These are phyloP conservation scores for Albatrellus ellisii DNA, from an alignment of 768 basidiomycete genomes.

Conservation along the genomic window DNA sequence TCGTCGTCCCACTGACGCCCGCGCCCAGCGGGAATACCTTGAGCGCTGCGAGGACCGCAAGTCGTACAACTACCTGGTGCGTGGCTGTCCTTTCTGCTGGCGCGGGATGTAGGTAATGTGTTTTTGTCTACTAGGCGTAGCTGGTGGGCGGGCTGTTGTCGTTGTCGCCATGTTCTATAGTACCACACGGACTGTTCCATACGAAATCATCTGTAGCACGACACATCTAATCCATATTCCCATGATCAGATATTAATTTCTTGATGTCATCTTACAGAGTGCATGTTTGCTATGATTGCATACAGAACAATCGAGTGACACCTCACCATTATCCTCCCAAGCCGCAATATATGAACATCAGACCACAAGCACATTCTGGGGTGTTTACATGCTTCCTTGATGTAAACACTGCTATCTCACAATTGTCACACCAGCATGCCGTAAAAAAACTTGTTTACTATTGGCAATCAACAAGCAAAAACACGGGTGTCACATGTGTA, in stretches of 20 bases:
- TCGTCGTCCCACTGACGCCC: not conserved
- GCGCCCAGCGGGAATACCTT: conserved; percentile 75
- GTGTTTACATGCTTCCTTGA: not conserved
- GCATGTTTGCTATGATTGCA: not conserved
- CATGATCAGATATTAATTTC: not conserved
- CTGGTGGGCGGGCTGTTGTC: not conserved
- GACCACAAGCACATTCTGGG: not conserved
- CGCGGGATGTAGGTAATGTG: not conserved
- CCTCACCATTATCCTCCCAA: too few species aligned
- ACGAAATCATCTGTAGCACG: not conserved
- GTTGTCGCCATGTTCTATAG: not conserved
- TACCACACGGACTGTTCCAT: not conserved
- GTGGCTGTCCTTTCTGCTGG: conserved; percentile 3
- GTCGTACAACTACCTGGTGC: conserved; percentile 74
- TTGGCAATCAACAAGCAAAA: not conserved
- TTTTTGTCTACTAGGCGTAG: not conserved
- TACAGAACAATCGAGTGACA: too few species aligned
- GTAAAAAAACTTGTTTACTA: not conserved
- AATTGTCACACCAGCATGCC: not conserved
- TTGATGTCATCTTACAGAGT: not conserved
- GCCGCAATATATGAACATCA: not conserved
- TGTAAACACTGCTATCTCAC: not conserved
- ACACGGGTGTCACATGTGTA: not conserved
- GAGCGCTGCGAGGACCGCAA: conserved; percentile 81
- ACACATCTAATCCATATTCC: not conserved